Conservation (phyloP, 2,329 filamentous ascomycete species). For the Talaromyces sp. region DNA sequence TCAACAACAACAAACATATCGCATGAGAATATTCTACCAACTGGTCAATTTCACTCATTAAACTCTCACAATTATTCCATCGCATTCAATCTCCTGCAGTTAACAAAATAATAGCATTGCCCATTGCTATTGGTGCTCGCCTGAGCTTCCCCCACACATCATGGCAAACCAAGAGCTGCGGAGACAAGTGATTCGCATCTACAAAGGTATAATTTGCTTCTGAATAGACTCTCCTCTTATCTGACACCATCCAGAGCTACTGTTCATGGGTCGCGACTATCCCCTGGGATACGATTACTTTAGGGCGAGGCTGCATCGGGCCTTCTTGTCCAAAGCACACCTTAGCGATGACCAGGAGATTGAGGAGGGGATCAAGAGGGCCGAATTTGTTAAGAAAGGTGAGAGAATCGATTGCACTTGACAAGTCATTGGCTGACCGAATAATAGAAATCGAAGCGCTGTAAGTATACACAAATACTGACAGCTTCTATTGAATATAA, state of each 20-base stretch:
- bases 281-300: conserved; percentile 83
- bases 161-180: conserved; percentile 59
- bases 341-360: conserved; percentile 73
- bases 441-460: conserved; percentile 78
- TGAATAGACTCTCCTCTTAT: not conserved
- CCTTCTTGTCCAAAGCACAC: conserved; percentile 71
- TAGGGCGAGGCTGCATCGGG: conserved; percentile 72
- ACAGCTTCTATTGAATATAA: not conserved
- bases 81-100: not conserved
- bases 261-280: conserved; percentile 81
- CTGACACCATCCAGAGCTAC: conserved; percentile 58
- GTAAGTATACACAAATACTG: conserved; percentile 52
- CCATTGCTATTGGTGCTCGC: not conserved
- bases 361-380: conserved; percentile 66
- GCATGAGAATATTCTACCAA: not conserved
- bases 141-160: not conserved
- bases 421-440: not conserved
- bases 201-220: conserved; percentile 64
- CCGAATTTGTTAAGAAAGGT: conserved; percentile 91
- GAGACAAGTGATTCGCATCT: conserved; percentile 75
- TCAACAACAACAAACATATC: not conserved
- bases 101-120: not conserved
- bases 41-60: not conserved
- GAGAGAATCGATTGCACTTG: not conserved
- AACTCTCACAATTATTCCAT: not conserved